Base-by-base conservation (phyloP, 176 grass and related monocot genomes). In the Raddia guianensis region DNA sequence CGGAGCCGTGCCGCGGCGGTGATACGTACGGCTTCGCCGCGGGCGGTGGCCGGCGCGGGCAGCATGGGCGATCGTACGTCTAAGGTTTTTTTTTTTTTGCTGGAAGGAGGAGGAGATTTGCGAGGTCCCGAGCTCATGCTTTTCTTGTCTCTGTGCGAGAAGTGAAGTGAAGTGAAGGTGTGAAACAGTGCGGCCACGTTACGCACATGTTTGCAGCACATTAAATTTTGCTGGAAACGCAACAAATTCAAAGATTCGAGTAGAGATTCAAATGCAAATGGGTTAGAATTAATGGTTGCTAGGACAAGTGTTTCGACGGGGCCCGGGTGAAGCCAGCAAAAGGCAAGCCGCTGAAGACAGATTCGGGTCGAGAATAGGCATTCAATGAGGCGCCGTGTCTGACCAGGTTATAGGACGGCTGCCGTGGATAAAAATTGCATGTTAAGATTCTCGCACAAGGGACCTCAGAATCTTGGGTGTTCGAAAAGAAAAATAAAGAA, bases 321-420 rank as follows among this genome's bases (percentile, higher is more conserved):
- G 27, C 0, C 49, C 49, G n/a, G 18, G 2, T 70, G 71, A 82
- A 84, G 47, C 51, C 8, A 1, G 20, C 49, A 56, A 55, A 65
- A 76, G 43, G 67, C 59, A 14, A 32, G 68, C 46, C 13, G n/a
- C 12, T 45, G 34, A 63, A 76, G 47, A 56, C 47, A 77, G 57
- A 65, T 86, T 86, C 84, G 33, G 82, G 80, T 74, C 51, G 48
- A 44, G 47, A 76, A 34, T 6, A 8, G n/a, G 37, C 58, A 80
- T 10, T 27, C 27, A 27, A 1, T 27, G 27, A 27, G 44, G 5
- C 11, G 32, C 43, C 33, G 45, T 15, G 48, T 34, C 53, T 67
- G 71, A 20, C 37, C 51, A 67, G 71, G 20, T 55, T 54, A 5
- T 19, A 49, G 19, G 70, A 50, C 8, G 70, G 56, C 13, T 49